These are phyloP conservation scores for Dryas drummondii DNA, from an alignment of 306 rosid genomes.

Conservation along the genomic window DNA sequence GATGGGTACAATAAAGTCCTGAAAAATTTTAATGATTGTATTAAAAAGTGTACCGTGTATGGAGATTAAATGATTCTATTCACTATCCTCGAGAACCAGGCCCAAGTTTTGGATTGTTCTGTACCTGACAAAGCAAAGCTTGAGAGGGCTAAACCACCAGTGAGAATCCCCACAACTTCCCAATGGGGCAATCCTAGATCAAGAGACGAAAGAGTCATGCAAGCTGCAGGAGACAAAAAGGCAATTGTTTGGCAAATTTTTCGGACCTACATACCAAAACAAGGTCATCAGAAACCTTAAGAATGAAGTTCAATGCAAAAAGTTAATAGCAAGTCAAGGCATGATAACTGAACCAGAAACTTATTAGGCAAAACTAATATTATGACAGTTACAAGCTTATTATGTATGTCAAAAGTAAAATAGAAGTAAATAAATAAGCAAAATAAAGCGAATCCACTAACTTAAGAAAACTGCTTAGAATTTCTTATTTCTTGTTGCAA, in stretches of 20 bases:
- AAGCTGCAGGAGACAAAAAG: slow-evolving; percentile 92
- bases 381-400: neutral
- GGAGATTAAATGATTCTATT: neutral
- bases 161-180: slow-evolving; percentile 88
- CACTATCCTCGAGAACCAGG: neutral
- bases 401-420: neutral
- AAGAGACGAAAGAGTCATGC: slow-evolving; percentile 94
- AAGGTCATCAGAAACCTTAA: slow-evolving; percentile 11
- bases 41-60: slow-evolving; percentile 20
- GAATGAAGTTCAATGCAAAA: neutral
- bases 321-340: neutral
- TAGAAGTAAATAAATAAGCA: neutral
- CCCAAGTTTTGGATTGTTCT: slow-evolving; percentile 17
- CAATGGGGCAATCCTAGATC: slow-evolving; percentile 95
- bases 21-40: slow-evolving; percentile 32
- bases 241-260: slow-evolving; percentile 96
- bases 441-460: neutral
- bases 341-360: slow-evolving; percentile 7
- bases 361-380: neutral
- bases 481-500: neutral
- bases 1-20: slow-evolving; percentile 98
- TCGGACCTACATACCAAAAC: slow-evolving; percentile 62
- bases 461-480: neutral
- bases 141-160: slow-evolving; percentile 90
- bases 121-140: slow-evolving; percentile 94